Percentiles rank a stretch among this genome's conserved stretches.
phyloP scores from a whole-genome alignment of 192 early-diverging fungal genomes.

The Linnemannia elongata region DNA sequence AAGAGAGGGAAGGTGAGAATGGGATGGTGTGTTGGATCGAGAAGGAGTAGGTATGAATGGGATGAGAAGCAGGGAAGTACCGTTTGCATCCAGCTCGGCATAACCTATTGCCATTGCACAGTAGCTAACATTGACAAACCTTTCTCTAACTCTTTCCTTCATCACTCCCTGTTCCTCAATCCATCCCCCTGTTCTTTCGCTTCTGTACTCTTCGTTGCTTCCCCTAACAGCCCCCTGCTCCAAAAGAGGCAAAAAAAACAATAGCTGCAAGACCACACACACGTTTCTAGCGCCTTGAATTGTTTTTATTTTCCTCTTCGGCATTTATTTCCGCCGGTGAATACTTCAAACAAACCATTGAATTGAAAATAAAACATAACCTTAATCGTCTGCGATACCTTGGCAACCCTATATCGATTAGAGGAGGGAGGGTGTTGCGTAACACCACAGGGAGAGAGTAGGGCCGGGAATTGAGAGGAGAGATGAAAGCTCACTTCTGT shows the following conservation, averaged over 20 bases:
- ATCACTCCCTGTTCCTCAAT: not conserved
- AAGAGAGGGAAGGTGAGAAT: not conserved
- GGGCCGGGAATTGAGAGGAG: too few relatives aligned
- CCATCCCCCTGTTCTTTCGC: not conserved
- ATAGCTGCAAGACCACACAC: not conserved
- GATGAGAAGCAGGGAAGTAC: not conserved
- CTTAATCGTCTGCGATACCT: not conserved
- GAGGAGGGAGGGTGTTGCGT: not conserved
- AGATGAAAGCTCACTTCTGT: too few relatives aligned
- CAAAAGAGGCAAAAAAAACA: conserved; percentile 10
- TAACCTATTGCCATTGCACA: not conserved
- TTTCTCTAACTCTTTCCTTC: not conserved
- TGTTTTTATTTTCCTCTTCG: not conserved
- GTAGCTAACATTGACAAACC: not conserved
- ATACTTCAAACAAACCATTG: not conserved
- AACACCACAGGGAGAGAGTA: not conserved
- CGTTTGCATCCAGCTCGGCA: not conserved
- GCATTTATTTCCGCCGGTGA: not conserved
- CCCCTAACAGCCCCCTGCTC: not conserved
- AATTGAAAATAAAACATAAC: not conserved
- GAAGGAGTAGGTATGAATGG: too few relatives aligned
- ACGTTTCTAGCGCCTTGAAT: not conserved
- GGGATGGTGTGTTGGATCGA: not conserved
- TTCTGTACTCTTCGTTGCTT: not conserved
- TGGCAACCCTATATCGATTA: not conserved